Conservation (phyloP, 2,329 filamentous ascomycete genomes). For the Sordariomycetes sp. region DNA sequence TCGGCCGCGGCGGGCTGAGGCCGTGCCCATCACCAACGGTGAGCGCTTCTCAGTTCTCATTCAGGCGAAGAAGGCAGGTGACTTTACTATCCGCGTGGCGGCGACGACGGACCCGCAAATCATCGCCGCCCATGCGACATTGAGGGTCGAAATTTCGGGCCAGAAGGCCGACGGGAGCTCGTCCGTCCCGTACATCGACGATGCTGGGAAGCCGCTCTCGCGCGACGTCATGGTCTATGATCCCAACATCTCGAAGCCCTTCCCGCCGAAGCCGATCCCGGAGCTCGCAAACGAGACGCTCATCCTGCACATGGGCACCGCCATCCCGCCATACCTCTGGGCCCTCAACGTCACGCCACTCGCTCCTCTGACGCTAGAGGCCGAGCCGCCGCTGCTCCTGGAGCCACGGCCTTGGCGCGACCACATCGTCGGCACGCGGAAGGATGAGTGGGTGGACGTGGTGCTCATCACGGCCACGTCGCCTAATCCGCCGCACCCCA, state of each 20-base stretch:
- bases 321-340: slow-evolving; percentile 36
- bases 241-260: slow-evolving; percentile 27
- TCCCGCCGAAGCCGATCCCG: slow-evolving; percentile 28
- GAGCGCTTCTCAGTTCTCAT: slow-evolving; percentile 39
- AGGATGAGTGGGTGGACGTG: slow-evolving; percentile 41
- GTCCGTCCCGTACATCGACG: slow-evolving; percentile 31
- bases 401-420: slow-evolving; percentile 20
- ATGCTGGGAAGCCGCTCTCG: slow-evolving; percentile 28
- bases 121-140: slow-evolving; percentile 34
- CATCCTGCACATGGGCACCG: slow-evolving; percentile 23
- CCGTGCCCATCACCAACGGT: slow-evolving; percentile 32
- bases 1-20: slow-evolving; percentile 33
- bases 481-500: slow-evolving; percentile 38
- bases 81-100: slow-evolving; percentile 41
- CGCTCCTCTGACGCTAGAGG: slow-evolving; percentile 21
- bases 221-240: slow-evolving; percentile 27
- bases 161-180: not conserved
- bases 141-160: slow-evolving; percentile 21
- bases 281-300: slow-evolving; percentile 29
- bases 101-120: slow-evolving; percentile 36
- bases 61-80: slow-evolving; percentile 27
- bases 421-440: slow-evolving; percentile 30
- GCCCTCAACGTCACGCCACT: slow-evolving; percentile 31
- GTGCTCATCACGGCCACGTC: slow-evolving; percentile 28
- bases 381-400: slow-evolving; percentile 29